Evolutionary conservation across 73 alveolate genomes (phyloP).

Genomic region (Loxodes magnus): DNA sequence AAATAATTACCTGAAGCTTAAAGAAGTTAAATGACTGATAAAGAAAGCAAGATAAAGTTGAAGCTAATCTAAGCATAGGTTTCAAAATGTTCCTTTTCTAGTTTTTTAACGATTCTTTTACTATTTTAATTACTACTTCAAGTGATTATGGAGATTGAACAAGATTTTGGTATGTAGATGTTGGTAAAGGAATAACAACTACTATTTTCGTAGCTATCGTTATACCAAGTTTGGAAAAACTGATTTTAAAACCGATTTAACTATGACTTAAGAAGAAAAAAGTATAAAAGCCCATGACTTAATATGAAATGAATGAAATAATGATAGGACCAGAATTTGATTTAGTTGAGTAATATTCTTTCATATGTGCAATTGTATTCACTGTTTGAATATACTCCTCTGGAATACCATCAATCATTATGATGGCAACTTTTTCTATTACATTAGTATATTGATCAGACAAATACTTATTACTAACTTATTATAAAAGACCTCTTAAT

Average conservation of each 20-base stretch:
- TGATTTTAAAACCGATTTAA: constrained; percentile 8
- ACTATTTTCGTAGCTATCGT: too few relatives aligned
- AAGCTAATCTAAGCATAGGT: too few relatives aligned
- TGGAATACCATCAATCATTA: constrained; percentile 49
- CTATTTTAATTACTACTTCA: too few relatives aligned
- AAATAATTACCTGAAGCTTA: too few relatives aligned
- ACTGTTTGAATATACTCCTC: constrained; percentile 27
- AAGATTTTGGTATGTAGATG: constrained; percentile 4
- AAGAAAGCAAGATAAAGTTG: too few relatives aligned
- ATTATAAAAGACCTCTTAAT: constrained; percentile 25
- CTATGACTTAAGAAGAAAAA: too few relatives aligned
- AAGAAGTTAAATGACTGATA: too few relatives aligned
- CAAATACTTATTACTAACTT: constrained; percentile 18
- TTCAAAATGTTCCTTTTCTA: too few relatives aligned
- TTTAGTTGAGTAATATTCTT: constrained; percentile 32
- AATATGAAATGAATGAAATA: constrained; percentile 32
- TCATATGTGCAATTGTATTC: constrained; percentile 19
- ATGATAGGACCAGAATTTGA: constrained; percentile 52
- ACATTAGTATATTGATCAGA: constrained; percentile 44
- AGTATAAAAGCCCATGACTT: constrained; percentile 13
- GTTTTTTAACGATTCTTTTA: too few relatives aligned
- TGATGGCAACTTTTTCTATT: constrained; percentile 1
- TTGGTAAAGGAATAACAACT: too few relatives aligned
- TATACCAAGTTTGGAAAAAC: too few relatives aligned
- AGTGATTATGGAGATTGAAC: neutral